Conservation (phyloP, 1,139 yeast genomes). For the Kurtzmaniella quercitrusa region DNA sequence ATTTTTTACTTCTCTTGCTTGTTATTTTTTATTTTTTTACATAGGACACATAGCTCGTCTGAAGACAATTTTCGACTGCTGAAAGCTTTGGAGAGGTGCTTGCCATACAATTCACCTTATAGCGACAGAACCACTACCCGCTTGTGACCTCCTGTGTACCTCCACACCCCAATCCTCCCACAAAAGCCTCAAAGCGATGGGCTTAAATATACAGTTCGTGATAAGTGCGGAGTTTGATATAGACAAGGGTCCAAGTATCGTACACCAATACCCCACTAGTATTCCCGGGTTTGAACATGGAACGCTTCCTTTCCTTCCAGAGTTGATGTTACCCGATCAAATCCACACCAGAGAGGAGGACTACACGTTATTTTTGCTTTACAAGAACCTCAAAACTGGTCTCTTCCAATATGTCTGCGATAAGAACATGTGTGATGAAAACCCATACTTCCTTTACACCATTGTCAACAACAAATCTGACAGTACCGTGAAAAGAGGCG, state of each 20-base stretch:
- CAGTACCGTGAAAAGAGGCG: constrained; percentile 47
- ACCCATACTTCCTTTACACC: constrained; percentile 51
- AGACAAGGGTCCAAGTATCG: constrained; percentile 49
- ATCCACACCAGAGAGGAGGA: constrained; percentile 59
- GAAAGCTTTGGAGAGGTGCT: background rate
- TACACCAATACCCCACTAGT: constrained; percentile 45
- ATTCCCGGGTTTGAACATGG: constrained; percentile 39
- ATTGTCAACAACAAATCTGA: constrained; percentile 51
- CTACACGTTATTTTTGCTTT: constrained; percentile 54
- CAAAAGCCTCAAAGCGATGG: constrained; percentile 9
- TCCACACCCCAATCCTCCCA: no score
- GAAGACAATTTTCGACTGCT: background rate
- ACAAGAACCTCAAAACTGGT: constrained; percentile 34
- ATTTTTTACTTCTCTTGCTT: background rate
- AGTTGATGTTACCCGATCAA: constrained; percentile 61
- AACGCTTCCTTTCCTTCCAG: constrained; percentile 39
- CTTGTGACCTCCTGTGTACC: no score
- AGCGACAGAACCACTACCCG: no score
- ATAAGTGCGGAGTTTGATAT: constrained; percentile 57
- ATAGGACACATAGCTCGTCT: background rate
- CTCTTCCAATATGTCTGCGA: constrained; percentile 39
- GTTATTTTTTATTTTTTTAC: background rate
- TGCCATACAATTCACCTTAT: no score
- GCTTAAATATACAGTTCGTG: constrained; percentile 38
- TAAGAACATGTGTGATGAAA: constrained; percentile 26